Evolutionary conservation across 2,329 filamentous ascomycete species (phyloP).

Genomic region (Xylaria sp.): DNA sequence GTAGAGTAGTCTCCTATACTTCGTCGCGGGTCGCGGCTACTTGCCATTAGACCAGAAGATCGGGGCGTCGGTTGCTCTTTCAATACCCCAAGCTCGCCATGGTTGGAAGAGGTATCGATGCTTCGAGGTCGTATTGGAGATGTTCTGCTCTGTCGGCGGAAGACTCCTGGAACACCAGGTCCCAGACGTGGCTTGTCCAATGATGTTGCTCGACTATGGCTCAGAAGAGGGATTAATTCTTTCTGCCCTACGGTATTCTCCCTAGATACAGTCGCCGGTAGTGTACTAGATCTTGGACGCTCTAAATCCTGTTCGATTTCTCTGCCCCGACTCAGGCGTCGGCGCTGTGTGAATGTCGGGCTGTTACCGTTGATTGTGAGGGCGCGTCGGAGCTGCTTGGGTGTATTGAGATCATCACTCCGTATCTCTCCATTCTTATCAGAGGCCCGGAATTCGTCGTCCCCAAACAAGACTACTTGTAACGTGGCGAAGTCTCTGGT

Average conservation of each 20-base stretch:
- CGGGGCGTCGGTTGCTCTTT: constrained; percentile 35
- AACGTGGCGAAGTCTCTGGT: constrained; percentile 40
- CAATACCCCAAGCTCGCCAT: constrained; percentile 30
- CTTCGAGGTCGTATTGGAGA: constrained; percentile 35
- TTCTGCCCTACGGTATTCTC: constrained; percentile 17
- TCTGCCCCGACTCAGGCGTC: constrained; percentile 22
- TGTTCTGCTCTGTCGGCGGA: constrained; percentile 26
- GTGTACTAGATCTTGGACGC: constrained; percentile 34
- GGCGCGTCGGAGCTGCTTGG: constrained; percentile 35
- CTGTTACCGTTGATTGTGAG: constrained; percentile 26
- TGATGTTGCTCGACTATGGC: constrained; percentile 8
- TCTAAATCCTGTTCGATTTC: constrained; percentile 22
- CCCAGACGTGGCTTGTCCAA: constrained; percentile 15
- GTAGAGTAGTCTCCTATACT: neutral
- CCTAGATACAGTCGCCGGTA: constrained; percentile 29
- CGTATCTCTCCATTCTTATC: constrained; percentile 39
- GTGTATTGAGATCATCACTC: constrained; percentile 28
- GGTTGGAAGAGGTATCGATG: constrained; percentile 18
- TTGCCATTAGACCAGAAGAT: neutral
- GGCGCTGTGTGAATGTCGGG: neutral
- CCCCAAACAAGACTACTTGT: constrained; percentile 40
- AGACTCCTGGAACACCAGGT: constrained; percentile 8
- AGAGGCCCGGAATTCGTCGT: constrained; percentile 39
- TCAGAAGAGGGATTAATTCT: constrained; percentile 15
- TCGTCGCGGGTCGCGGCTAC: neutral